These are phyloP conservation scores for Thalassiosira gravida DNA, from an alignment of 352 stramenopile species.

Conservation along the genomic window DNA sequence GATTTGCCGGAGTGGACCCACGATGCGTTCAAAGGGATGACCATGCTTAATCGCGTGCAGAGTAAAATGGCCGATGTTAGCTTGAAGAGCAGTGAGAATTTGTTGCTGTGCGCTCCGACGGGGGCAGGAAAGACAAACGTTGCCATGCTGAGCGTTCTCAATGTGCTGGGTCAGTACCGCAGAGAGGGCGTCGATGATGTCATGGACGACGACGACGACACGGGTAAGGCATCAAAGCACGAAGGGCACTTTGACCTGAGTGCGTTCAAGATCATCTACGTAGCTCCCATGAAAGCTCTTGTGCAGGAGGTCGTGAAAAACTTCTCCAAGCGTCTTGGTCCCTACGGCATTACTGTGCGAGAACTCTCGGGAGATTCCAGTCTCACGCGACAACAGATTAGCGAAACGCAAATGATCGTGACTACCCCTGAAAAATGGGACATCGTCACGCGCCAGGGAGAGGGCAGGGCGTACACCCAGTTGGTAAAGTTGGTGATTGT, in stretches of 20 bases:
- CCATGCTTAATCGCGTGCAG: slow-evolving; percentile 98
- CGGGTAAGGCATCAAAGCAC: slow-evolving; percentile 70
- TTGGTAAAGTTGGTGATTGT: slow-evolving; percentile 98
- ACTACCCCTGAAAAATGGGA: slow-evolving; percentile 99
- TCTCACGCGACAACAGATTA: slow-evolving; percentile 95
- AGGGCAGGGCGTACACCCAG: slow-evolving; percentile 97
- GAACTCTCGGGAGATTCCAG: slow-evolving; percentile 98
- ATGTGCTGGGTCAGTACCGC: slow-evolving; percentile 94
- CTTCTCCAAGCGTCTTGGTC: slow-evolving; percentile 91
- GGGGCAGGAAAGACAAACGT: slow-evolving; percentile 99
- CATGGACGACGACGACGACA: slow-evolving; percentile 78
- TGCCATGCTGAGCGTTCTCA: slow-evolving; percentile 96
- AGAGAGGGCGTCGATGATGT: slow-evolving; percentile 71
- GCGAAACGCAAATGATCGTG: slow-evolving; percentile 98
- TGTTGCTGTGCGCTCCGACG: slow-evolving; percentile 98
- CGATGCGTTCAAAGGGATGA: slow-evolving; percentile 94
- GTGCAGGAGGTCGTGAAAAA: slow-evolving; percentile 99
- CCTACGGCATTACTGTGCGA: slow-evolving; percentile 93
- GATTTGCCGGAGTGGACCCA: slow-evolving; percentile 95
- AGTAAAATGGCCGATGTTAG: slow-evolving; percentile 94
- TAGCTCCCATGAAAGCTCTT: slow-evolving; percentile 99
- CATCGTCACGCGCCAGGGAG: slow-evolving; percentile 98
- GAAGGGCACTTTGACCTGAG: slow-evolving; percentile 90
- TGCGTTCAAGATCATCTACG: slow-evolving; percentile 99
- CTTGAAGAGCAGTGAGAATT: slow-evolving; percentile 93